phyloP scores from a whole-genome alignment of 345 rosid genomes.

The Eucalyptus sideroxylon region DNA sequence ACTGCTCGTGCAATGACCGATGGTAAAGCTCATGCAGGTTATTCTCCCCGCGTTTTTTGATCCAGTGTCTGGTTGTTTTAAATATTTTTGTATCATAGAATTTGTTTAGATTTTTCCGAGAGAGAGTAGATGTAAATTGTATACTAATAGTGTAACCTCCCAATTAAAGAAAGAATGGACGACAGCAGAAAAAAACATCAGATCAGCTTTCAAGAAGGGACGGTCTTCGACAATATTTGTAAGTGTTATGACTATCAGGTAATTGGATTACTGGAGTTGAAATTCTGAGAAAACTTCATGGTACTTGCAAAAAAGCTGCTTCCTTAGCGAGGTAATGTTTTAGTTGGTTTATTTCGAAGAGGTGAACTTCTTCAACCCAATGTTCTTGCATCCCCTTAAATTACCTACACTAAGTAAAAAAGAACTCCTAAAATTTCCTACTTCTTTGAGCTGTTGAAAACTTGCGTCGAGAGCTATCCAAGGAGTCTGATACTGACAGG shows the following conservation, averaged over 20 bases:
- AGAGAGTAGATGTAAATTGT: neutral
- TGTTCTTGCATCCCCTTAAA: neutral
- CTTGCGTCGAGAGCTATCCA: neutral
- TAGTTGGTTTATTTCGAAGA: neutral
- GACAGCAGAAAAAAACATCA: neutral
- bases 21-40: slow-evolving; percentile 13
- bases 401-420: neutral
- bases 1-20: slow-evolving; percentile 61
- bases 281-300: neutral
- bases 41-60: neutral
- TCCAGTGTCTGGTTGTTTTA: neutral
- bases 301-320: neutral
- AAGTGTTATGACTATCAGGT: neutral
- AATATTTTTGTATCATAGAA: neutral
- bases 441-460: neutral
- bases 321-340: neutral
- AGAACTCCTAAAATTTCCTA: neutral
- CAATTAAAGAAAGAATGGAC: neutral
- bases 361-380: neutral
- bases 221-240: neutral
- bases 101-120: neutral
- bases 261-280: neutral
- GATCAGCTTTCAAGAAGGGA: neutral
- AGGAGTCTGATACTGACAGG: neutral
- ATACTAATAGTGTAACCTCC: neutral